phyloP scores from a whole-genome alignment of 805 yeast species.

The Yamadazyma tumulicola region DNA sequence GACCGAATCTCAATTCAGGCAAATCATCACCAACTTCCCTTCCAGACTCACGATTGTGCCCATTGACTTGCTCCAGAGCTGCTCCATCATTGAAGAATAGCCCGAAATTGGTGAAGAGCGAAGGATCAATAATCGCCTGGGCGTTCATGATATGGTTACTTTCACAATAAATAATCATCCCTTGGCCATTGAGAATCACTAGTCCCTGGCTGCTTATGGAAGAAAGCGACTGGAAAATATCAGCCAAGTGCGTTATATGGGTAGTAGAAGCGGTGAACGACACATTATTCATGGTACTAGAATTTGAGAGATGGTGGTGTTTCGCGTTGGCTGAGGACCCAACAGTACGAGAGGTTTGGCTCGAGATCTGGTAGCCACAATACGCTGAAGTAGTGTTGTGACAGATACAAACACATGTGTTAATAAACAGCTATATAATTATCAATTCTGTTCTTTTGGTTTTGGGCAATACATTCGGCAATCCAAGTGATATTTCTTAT shows the following conservation, averaged over 20 bases:
- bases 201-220: constrained; percentile 32
- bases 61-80: neutral
- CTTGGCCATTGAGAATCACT: constrained; percentile 28
- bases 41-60: constrained; percentile 3
- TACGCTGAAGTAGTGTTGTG: neutral
- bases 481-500: constrained; percentile 98
- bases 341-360: neutral
- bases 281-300: neutral
- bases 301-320: neutral
- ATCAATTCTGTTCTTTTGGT: constrained; percentile 90
- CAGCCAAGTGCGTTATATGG: constrained; percentile 37
- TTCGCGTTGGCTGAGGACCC: neutral
- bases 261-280: constrained; percentile 17
- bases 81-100: constrained; percentile 9
- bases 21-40: neutral
- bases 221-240: constrained; percentile 29
- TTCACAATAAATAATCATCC: constrained; percentile 33
- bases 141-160: constrained; percentile 35
- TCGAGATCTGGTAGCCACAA: neutral
- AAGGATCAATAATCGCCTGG: constrained; percentile 32
- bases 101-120: constrained; percentile 31
- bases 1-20: constrained; percentile 23
- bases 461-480: constrained; percentile 98
- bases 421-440: constrained; percentile 86
- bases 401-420: neutral